A percentile compares a stretch with the other conserved stretches of the same genome.
These are phyloP conservation scores for Russula olivacea DNA, from an alignment of 768 basidiomycete genomes.

Conservation along the genomic window DNA sequence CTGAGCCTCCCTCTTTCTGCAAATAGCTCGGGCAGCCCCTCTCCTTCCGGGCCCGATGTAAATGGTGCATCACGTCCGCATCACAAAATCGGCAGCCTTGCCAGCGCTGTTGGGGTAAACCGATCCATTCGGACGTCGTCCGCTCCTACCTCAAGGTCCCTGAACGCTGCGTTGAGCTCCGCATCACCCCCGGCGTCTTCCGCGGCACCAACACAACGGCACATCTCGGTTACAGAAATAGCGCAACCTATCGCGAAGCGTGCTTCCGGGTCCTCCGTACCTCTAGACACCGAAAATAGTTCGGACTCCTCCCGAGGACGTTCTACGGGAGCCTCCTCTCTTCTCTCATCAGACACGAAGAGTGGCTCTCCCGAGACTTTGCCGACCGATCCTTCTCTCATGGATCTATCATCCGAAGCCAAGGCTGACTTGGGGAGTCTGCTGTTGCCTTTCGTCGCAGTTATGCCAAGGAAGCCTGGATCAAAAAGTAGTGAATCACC, in stretches of 20 bases:
- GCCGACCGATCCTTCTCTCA: conserved; percentile 23
- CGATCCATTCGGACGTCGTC: conserved; percentile 1
- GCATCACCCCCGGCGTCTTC: neutral
- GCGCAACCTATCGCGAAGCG: conserved; percentile 14
- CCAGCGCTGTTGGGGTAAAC: neutral
- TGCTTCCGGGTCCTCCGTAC: neutral
- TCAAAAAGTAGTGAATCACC: conserved; percentile 15
- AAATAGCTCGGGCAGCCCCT: conserved; percentile 8
- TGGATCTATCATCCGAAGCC: conserved; percentile 15
- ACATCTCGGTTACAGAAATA: neutral
- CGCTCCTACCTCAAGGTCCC: neutral
- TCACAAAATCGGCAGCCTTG: neutral
- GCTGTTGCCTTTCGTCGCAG: neutral
- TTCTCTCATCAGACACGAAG: conserved; percentile 16
- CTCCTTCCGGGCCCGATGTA: conserved; percentile 2
- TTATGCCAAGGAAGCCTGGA: neutral
- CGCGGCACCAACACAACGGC: neutral
- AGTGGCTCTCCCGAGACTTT: conserved; percentile 20
- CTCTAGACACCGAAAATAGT: conserved; percentile 2
- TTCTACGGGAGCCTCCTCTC: conserved; percentile 19
- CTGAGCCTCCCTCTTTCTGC: conserved; percentile 6
- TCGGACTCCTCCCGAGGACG: conserved; percentile 22
- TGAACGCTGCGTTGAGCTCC: neutral
- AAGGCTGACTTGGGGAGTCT: conserved; percentile 15
- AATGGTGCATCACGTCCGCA: neutral